Evolutionary conservation across 371 early-diverging fungal genomes (phyloP), one percentile per base, ranked within the genome.

Genomic region (Conidiobolus coronatus): DNA sequence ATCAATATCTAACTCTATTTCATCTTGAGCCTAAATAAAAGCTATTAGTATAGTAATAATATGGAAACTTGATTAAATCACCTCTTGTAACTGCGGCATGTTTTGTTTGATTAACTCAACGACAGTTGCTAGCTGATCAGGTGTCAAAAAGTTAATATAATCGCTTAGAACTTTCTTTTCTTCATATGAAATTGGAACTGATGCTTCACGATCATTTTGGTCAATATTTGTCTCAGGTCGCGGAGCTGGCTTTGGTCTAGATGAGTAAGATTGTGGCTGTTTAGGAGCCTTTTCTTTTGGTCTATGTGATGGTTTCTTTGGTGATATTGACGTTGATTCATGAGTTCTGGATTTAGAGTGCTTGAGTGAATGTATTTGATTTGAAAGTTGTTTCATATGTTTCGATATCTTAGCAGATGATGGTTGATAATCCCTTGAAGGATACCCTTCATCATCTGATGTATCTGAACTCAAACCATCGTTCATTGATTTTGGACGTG

Each of bases 1-100:
- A 52, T 90, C 90, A 55, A 96, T 90, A 54, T 96, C 96, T 45
- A 96, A 68, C 53, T 91, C 94, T 51, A 55, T 55, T 23, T 57
- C 60, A 15, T 58, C 56, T 21, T 52, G 20, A 6, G 23, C 22
- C 43, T 41, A 47, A 19, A 29, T 5, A 52, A 50, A 49, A n/a
- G n/a, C 50, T 40, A 9, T 29, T 29, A 29, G 9, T 29, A 29
- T 5, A 29, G 29, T 5, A 5, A 9, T 29, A 29, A 3, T 5
- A 42, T 56, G 18, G 38, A 19, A 42, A 8, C 15, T 46, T 36
- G n/a, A 36, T 21, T 37, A 23, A 3, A 64, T 64, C 65, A 69
- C 72, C 18, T 73, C 76, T 50, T 72, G 68, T 40, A 92, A 49
- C 37, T 76, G 70, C 0, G 89, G 87, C 68, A 86, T 77, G 17